Evolutionary conservation across 1,139 yeast genomes (phyloP).

Genomic region (Magnusiomyces sp.): DNA sequence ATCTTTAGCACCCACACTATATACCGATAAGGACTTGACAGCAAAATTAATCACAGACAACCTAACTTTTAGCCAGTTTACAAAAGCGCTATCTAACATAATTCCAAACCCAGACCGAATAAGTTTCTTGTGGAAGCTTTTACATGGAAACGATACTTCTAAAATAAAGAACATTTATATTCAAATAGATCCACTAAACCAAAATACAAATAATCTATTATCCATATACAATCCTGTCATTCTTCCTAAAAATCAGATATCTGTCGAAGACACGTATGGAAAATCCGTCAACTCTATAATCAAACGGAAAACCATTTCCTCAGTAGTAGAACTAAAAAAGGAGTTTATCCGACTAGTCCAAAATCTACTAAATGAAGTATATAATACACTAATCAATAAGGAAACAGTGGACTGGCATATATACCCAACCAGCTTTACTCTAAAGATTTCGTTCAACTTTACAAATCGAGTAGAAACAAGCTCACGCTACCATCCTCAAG

Average conservation of each 20-base stretch:
- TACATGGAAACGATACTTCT: conserved; percentile 24
- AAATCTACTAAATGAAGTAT: too few species aligned
- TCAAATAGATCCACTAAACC: conserved; percentile 10
- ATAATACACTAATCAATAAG: too few species aligned
- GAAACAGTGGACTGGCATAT: too few species aligned
- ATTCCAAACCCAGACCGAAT: conserved; percentile 16
- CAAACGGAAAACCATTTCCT: too few species aligned
- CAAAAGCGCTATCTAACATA: conserved; percentile 4
- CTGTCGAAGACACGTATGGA: conserved; percentile 31
- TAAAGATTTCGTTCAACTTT: too few species aligned
- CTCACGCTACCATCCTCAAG: too few species aligned
- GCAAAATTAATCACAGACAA: conserved; percentile 1
- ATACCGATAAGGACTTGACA: conserved; percentile 4
- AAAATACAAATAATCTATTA: too few species aligned
- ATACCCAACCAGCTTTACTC: too few species aligned
- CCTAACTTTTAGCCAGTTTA: background rate
- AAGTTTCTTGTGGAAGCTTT: conserved; percentile 26
- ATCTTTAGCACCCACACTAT: background rate
- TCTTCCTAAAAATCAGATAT: conserved; percentile 25
- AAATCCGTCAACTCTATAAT: too few species aligned
- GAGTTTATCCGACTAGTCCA: too few species aligned
- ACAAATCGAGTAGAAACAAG: too few species aligned
- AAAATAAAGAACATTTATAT: background rate
- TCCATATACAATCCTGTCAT: conserved; percentile 21
- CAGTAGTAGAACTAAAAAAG: too few species aligned